Percentiles rank a stretch among this genome's conserved stretches.
Conservation (phyloP, 2,329 filamentous ascomycete genomes). For the Chaetothyriales sp. region DNA sequence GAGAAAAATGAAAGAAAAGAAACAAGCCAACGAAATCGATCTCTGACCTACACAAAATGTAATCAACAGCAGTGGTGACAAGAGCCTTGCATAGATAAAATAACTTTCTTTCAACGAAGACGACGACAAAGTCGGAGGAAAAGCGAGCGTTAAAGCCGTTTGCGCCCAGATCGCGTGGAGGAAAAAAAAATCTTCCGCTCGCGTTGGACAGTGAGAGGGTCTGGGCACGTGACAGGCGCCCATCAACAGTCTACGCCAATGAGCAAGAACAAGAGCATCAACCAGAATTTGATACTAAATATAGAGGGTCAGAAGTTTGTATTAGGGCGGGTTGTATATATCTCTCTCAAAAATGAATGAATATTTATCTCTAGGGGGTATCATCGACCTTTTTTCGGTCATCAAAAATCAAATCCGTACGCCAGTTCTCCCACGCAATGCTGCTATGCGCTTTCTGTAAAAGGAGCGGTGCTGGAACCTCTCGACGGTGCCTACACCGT, state of each 20-base stretch:
- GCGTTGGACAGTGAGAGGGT: too few relatives aligned
- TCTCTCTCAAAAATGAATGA: background rate
- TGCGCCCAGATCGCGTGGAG: too few relatives aligned
- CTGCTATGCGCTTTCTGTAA: constrained; percentile 20
- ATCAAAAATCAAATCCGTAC: constrained; percentile 9
- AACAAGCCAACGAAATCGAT: background rate
- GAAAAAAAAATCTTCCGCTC: too few relatives aligned
- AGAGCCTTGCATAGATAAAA: background rate
- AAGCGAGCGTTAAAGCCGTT: too few relatives aligned
- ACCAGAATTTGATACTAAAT: too few relatives aligned
- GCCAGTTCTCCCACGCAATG: constrained; percentile 10
- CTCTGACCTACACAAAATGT: background rate
- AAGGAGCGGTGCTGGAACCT: constrained; percentile 21
- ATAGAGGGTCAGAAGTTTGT: background rate
- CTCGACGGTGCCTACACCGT: constrained; percentile 22
- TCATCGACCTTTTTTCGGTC: background rate
- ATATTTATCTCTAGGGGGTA: background rate
- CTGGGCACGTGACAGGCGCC: too few relatives aligned
- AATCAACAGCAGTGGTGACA: background rate
- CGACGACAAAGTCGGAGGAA: background rate
- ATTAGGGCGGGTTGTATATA: background rate
- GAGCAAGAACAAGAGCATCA: too few relatives aligned
- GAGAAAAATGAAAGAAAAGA: background rate
- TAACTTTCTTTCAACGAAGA: background rate
- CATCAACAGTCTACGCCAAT: too few relatives aligned